Conservation (phyloP, 2,329 filamentous ascomycete species). For the Apiospora hydei region DNA sequence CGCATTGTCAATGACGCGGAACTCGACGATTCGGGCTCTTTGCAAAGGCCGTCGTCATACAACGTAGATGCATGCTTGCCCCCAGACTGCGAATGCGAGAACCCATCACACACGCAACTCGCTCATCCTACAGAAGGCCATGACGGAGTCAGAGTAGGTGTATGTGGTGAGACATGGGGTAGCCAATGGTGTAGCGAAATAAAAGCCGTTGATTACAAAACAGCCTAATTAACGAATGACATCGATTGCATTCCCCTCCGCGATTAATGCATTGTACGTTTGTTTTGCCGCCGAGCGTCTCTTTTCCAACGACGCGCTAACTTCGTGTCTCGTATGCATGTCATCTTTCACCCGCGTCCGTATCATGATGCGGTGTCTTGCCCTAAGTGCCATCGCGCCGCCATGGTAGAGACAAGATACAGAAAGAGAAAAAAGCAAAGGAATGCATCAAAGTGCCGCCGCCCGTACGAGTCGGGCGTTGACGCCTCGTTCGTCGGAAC, state of each 20-base stretch:
- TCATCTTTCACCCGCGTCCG: neutral
- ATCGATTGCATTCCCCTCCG: neutral
- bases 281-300: constrained; percentile 7
- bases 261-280: neutral
- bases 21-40: neutral
- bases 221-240: neutral
- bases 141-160: neutral
- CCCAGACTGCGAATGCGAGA: neutral
- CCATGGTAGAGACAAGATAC: neutral
- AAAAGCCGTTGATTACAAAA: neutral
- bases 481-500: neutral
- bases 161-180: neutral
- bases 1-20: neutral
- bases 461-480: neutral
- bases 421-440: neutral
- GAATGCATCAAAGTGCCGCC: neutral
- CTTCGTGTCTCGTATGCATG: neutral
- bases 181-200: neutral
- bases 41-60: neutral
- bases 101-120: neutral
- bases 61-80: neutral
- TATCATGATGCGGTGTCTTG: neutral
- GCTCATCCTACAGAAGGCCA: too few species aligned
- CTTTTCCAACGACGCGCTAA: neutral
- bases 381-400: neutral